These are phyloP conservation scores for Plasmodium chabaudi DNA, from an alignment of 169 alveolate genomes.

Conservation along the genomic window DNA sequence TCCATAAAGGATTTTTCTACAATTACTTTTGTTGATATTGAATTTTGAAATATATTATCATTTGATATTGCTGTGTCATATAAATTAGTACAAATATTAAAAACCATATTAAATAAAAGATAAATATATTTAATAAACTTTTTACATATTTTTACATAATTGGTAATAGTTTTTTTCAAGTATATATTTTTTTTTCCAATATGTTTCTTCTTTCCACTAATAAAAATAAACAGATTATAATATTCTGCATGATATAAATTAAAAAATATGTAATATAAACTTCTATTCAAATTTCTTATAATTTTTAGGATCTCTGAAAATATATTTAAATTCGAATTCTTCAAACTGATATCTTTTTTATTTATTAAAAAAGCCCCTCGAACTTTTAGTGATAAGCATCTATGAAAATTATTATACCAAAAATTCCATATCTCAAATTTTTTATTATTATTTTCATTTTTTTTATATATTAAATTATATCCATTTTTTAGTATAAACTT, in stretches of 20 bases:
- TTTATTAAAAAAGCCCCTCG: conserved; percentile 30
- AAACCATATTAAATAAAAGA: conserved; percentile 53
- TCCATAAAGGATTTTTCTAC: conserved; percentile 25
- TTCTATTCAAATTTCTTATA: conserved; percentile 40
- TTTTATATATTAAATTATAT: conserved; percentile 6
- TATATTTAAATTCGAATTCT: conserved; percentile 16
- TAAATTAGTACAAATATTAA: conserved; percentile 51
- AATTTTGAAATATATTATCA: conserved; percentile 7
- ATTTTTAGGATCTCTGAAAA: conserved; percentile 39
- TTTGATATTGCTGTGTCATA: conserved; percentile 25
- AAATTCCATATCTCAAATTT: conserved; percentile 53
- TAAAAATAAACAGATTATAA: conserved; percentile 32
- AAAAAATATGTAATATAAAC: conserved; percentile 58
- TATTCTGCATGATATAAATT: conserved; percentile 62
- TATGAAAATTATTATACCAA: conserved; percentile 68
- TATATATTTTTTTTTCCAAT: not conserved
- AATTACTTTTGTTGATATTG: conserved; percentile 49
- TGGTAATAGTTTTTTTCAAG: not conserved
- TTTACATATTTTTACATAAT: conserved; percentile 22
- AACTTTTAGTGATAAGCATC: conserved; percentile 34
- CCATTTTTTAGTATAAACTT: conserved; percentile 53
- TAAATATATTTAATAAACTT: conserved; percentile 63
- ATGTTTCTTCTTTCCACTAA: not conserved
- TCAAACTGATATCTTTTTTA: not conserved
- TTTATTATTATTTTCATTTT: conserved; percentile 6